Base-by-base conservation (phyloP, 1,284 basidiomycete species). In the Puccinia coronata region DNA sequence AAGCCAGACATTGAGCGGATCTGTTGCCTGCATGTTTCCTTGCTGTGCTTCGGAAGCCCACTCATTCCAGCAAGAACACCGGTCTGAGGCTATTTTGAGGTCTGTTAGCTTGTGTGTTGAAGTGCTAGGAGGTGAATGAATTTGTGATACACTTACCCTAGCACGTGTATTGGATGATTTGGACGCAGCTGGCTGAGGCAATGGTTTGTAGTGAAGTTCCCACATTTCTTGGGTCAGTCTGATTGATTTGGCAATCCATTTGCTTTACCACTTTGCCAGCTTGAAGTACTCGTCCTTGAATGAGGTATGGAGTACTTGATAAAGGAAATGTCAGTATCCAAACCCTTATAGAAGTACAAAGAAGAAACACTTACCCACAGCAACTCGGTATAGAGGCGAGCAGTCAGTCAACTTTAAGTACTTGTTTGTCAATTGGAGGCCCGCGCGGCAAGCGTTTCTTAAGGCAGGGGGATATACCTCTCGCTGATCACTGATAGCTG, bases 221-320 rank as follows among this genome's bases (percentile, higher is more conserved):
- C 61, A 65, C 61, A 65, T 65, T 28, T 65, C 61, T 2, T 28
- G 31, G 9, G 61, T 65, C 3, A 39, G 61, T 65, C 61, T 36
- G 39, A 65, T 65, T 39, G 34, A 14, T 43, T 65, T n/a, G 34
- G 11, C 16, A 25, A 65, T 65, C 61, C 61, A 65, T 20, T 65
- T 25, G 5, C 16, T 31, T 6, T 43, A 2, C 61, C 61, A 65
- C 16, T 43, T 23, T 3, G 34, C 61, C 14, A 65, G 34, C 23
- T 65, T 65, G 61, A 65, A 65, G 28, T 65, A 65, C 23, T 65
- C 34, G n/a, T n/a, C n/a, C n/a, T n/a, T n/a, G n/a, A n/a, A n/a
- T n/a, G n/a, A n/a, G n/a, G n/a, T n/a, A n/a, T n/a, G n/a, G n/a
- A n/a, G n/a, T n/a, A n/a, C n/a, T n/a, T n/a, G n/a, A n/a, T n/a